phyloP scores from a whole-genome alignment of 495 filamentous ascomycete species.

The Hypoxylon subgilvum region DNA sequence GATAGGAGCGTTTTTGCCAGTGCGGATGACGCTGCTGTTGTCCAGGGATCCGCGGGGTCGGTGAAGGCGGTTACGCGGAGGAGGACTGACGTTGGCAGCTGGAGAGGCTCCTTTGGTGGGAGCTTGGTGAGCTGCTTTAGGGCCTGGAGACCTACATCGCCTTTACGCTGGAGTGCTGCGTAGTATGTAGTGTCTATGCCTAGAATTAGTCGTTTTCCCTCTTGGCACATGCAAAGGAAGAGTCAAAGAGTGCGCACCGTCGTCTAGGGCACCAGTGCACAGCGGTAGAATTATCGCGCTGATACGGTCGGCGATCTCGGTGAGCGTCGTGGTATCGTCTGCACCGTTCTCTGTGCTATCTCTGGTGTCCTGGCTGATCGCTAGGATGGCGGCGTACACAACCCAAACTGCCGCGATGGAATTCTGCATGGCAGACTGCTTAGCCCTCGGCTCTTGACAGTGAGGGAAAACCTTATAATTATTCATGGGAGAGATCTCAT shows the following conservation, averaged over 20 bases:
- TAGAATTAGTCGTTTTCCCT: not conserved
- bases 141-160: constrained; percentile 22
- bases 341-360: not conserved
- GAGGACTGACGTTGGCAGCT: constrained; percentile 30
- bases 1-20: constrained; percentile 51
- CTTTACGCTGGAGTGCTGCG: constrained; percentile 20
- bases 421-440: constrained; percentile 9
- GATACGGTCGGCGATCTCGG: constrained; percentile 15
- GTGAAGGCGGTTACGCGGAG: constrained; percentile 54
- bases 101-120: not conserved
- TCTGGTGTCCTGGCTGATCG: constrained; percentile 1
- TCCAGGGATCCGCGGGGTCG: constrained; percentile 61
- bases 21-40: constrained; percentile 46
- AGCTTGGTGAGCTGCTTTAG: constrained; percentile 13
- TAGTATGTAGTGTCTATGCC: constrained; percentile 35
- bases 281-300: constrained; percentile 28
- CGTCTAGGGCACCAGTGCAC: constrained; percentile 24
- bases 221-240: not conserved
- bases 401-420: constrained; percentile 17
- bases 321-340: not conserved
- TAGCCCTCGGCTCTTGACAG: not conserved
- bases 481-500: not conserved
- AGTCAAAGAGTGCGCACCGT: constrained; percentile 13
- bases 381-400: constrained; percentile 16
- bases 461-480: not conserved